phyloP scores from a whole-genome alignment of 805 yeast genomes.

The Zygoascus tannicola region DNA sequence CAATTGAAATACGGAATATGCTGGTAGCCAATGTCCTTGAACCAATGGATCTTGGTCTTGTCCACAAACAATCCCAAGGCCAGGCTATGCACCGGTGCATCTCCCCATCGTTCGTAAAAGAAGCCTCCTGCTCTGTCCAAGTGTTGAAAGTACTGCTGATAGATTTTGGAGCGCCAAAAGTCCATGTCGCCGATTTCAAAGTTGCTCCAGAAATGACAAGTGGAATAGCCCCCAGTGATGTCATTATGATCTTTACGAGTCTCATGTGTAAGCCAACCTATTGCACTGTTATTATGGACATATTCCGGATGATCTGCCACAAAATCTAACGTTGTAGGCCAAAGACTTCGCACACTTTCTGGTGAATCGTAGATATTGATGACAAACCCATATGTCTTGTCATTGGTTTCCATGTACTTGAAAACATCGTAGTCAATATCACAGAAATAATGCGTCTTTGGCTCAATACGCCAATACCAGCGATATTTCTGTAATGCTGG shows the following conservation, averaged over 20 bases:
- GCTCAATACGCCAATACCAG: constrained; percentile 80
- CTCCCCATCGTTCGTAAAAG: constrained; percentile 92
- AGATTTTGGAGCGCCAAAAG: constrained; percentile 54
- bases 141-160: constrained; percentile 56
- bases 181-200: constrained; percentile 83
- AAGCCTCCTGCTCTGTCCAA: constrained; percentile 74
- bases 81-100: constrained; percentile 86
- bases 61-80: constrained; percentile 70
- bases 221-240: constrained; percentile 50
- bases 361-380: constrained; percentile 63
- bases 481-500: constrained; percentile 51
- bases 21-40: constrained; percentile 82
- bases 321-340: constrained; percentile 62
- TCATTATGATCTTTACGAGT: constrained; percentile 41
- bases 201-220: constrained; percentile 88
- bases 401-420: constrained; percentile 57
- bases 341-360: constrained; percentile 49
- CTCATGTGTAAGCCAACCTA: constrained; percentile 46
- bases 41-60: constrained; percentile 68
- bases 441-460: constrained; percentile 57
- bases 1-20: constrained; percentile 79
- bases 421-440: constrained; percentile 69
- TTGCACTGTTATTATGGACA: constrained; percentile 49
- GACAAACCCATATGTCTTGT: constrained; percentile 66
- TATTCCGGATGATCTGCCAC: constrained; percentile 48